Base-by-base conservation (phyloP, 129 eudicot species). In the Saussurea involucrata region DNA sequence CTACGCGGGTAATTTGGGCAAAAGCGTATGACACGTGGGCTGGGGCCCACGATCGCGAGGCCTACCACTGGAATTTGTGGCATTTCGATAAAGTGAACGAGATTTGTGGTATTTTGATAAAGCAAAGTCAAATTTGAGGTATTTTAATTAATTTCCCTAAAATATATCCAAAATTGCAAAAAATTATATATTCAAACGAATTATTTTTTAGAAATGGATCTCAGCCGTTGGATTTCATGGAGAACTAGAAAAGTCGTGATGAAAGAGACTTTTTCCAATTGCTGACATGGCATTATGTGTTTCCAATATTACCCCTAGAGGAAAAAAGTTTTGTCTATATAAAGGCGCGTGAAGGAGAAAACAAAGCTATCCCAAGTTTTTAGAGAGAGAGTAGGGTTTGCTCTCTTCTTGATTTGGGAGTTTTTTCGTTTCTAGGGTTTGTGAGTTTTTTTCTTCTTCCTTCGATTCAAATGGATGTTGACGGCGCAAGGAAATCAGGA, bases 401-500 rank as follows among this genome's bases (percentile, higher is more conserved):
- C 63, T 77, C 49, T 69, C 64, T 69, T 65, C 69, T 63, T 22
- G n/a, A 36, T 58, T 57, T 37, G 60, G 31, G 61, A n/a, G 61
- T 11, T 24, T 44, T 36, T 17, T 25, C 29, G 12, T 70, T 17
- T 55, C 55, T 49, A 17, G 80, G 86, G 80, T 80, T 80, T 72
- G 22, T 57, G 42, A 32, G 68, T 10, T 53, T 34, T 8, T 71
- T 46, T 49, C 0, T 49, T 15, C 57, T 44, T 44, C 57, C 1
- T 15, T 57, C 31, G 13, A 83, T n/a, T 13, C 66, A 21, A n/a
- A 61, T 33, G 82, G 87, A 87, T 36, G 92, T 72, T 22, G 89
- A 75, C 63, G 88, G 81, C 68, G 81, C 75, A 24, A 87, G 90
- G 68, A 18, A 66, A 27, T 72, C 81, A 82, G 98, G 96, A 2